Base-by-base conservation (phyloP, 2,329 filamentous ascomycete genomes). In the Claviceps sp. region DNA sequence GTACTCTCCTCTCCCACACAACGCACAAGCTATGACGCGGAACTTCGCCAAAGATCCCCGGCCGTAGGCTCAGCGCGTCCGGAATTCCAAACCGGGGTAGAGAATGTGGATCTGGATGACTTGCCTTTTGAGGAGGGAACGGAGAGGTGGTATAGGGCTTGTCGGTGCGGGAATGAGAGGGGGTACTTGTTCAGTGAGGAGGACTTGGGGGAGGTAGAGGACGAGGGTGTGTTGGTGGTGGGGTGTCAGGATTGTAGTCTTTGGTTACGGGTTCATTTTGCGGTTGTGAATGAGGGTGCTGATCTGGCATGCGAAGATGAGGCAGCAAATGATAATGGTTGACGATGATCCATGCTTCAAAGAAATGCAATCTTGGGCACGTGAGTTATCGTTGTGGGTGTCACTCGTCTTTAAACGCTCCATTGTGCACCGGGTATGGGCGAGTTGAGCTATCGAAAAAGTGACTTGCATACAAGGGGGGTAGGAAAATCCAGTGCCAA, bases 161-260 rank as follows among this genome's bases (percentile, higher is more conserved):
- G 82, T 65, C 76, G 82, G 50, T 85, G 82, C 63, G 82, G 82
- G 41, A 84, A 84, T 62, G 69, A 71, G 36, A 71, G 73, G 41
- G 81, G 81, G 1, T 85, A 79, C 61, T 63, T 74, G 30, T 75
- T 85, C 55, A 67, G 64, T 16, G 81, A 85, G 64, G 65, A 63
- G 8, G 79, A 85, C 61, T 67, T 85, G 48, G 76, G 81, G 56
- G 78, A 76, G 60, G 76, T 73, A 41, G 73, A 71, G 46, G 76
- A 78, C 49, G 70, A 77, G 55, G 76, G 81, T 8, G 78, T 82
- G 61, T 64, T 85, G 47, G 71, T 83, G 63, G 80, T 85, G 42
- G 81, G 78, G 11, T 85, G 82, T 60, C 70, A 72, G 52, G 81
- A 84, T 59, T 85, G 82, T 57, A 85, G 81, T 61, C 67, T 85